phyloP scores from a whole-genome alignment of 2,329 filamentous ascomycete genomes.

The Zasmidium citrigriseum region DNA sequence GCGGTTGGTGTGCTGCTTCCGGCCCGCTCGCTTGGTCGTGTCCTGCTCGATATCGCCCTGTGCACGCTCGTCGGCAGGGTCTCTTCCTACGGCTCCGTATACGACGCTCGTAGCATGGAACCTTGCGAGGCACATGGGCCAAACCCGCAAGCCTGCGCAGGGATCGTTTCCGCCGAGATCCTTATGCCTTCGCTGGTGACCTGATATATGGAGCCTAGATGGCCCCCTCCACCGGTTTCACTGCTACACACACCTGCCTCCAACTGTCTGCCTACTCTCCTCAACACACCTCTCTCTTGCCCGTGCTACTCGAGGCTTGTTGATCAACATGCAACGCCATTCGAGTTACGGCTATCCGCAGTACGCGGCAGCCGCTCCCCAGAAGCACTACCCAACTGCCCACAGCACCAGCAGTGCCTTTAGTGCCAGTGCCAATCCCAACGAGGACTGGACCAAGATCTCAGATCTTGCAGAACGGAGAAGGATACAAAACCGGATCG shows the following conservation, averaged over 20 bases:
- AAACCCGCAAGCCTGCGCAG: conserved; percentile 15
- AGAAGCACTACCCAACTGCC: conserved; percentile 65
- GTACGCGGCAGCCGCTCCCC: conserved; percentile 42
- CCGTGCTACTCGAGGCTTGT: conserved; percentile 1
- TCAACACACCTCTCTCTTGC: background rate
- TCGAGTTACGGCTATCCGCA: conserved; percentile 45
- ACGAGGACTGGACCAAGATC: conserved; percentile 99
- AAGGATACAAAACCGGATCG: conserved; percentile 95
- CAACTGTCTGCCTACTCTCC: background rate
- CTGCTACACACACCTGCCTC: conserved; percentile 8
- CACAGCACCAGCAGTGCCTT: conserved; percentile 91
- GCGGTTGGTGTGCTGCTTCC: background rate
- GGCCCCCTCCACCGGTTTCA: conserved; percentile 17
- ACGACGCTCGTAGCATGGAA: conserved; percentile 11
- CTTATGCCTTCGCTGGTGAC: conserved; percentile 17
- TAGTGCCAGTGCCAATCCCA: conserved; percentile 88
- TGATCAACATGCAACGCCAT: conserved; percentile 45
- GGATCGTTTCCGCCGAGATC: conserved; percentile 24
- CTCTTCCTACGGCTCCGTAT: conserved; percentile 1
- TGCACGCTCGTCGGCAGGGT: conserved; percentile 12
- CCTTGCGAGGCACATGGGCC: conserved; percentile 16
- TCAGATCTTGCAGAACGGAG: conserved; percentile 92
- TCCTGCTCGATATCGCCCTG: conserved; percentile 1
- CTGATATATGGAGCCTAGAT: conserved; percentile 25
- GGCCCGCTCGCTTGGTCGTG: background rate